Conservation (phyloP, 2,329 filamentous ascomycete genomes). For the Apiospora arundinis region DNA sequence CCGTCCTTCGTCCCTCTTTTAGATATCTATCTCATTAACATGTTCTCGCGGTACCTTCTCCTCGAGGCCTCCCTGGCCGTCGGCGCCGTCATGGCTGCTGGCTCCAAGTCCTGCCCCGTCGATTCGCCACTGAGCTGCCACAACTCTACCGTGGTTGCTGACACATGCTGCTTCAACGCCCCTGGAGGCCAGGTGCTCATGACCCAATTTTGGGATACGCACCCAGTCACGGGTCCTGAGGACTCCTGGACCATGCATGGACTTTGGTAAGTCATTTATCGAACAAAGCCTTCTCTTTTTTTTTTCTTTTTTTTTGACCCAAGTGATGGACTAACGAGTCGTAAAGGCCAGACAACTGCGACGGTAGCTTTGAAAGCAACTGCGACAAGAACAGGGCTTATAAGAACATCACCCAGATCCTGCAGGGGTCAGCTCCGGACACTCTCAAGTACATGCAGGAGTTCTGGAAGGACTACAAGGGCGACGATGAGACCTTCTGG, state of each 20-base stretch:
- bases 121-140: slow-evolving; percentile 50
- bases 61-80: slow-evolving; percentile 19
- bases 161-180: slow-evolving; percentile 78
- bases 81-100: slow-evolving; percentile 8
- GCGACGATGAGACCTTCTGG: slow-evolving; percentile 71
- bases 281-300: background rate
- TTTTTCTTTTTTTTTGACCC: too few relatives aligned
- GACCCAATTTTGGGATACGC: slow-evolving; percentile 80
- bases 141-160: slow-evolving; percentile 41
- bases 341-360: slow-evolving; percentile 67
- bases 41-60: slow-evolving; percentile 12
- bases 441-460: slow-evolving; percentile 69
- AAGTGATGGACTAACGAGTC: background rate
- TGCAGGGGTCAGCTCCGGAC: slow-evolving; percentile 48
- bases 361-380: slow-evolving; percentile 70
- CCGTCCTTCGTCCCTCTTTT: slow-evolving; percentile 11
- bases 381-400: slow-evolving; percentile 69
- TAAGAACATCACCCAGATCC: slow-evolving; percentile 68
- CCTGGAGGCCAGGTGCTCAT: slow-evolving; percentile 74
- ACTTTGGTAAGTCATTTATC: slow-evolving; percentile 49
- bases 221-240: slow-evolving; percentile 67
- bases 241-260: slow-evolving; percentile 80
- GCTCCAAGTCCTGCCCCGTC: slow-evolving; percentile 42
- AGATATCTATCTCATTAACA: background rate
- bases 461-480: slow-evolving; percentile 75